A percentile compares a stretch with the other conserved stretches of the same genome.
phyloP scores from a whole-genome alignment of 202 grass and related monocot species.

The Setaria viridis region DNA sequence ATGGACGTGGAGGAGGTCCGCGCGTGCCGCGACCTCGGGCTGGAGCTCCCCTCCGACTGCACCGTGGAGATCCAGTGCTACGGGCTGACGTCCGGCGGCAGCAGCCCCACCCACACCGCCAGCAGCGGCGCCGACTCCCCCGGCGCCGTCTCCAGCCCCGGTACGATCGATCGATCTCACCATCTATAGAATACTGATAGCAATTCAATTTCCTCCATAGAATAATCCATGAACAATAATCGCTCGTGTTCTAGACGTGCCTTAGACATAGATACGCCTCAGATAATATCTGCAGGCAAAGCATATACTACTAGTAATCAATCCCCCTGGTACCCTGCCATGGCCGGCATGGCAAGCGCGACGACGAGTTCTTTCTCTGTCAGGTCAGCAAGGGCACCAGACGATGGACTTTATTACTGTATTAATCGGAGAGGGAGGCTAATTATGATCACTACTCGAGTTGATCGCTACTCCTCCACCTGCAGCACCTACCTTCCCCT shows the following conservation, averaged over 20 bases:
- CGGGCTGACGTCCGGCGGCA: constrained; percentile 43
- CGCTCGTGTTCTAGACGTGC: background rate
- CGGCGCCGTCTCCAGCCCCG: constrained; percentile 43
- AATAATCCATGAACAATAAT: background rate
- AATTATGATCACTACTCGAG: background rate
- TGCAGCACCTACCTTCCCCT: background rate
- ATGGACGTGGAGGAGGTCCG: constrained; percentile 84
- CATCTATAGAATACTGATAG: no score
- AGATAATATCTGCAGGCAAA: constrained; percentile 20
- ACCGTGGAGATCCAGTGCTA: constrained; percentile 64
- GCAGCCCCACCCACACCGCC: constrained; percentile 47
- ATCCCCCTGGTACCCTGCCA: background rate
- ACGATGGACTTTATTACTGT: background rate
- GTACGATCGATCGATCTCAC: background rate
- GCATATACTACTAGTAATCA: background rate
- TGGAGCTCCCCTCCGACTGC: constrained; percentile 62
- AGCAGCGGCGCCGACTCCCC: constrained; percentile 33
- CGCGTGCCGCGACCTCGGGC: constrained; percentile 71
- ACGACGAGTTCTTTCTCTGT: constrained; percentile 32
- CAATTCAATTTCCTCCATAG: no score
- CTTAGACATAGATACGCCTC: background rate
- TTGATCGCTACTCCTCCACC: background rate
- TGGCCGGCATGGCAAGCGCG: constrained; percentile 34
- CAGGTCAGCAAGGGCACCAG: constrained; percentile 29
- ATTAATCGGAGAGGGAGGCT: background rate